Percentiles rank a stretch among this genome's conserved stretches.
These are phyloP conservation scores for Triticum turgidum DNA, from an alignment of 176 grass and related monocot genomes.

Conservation along the genomic window DNA sequence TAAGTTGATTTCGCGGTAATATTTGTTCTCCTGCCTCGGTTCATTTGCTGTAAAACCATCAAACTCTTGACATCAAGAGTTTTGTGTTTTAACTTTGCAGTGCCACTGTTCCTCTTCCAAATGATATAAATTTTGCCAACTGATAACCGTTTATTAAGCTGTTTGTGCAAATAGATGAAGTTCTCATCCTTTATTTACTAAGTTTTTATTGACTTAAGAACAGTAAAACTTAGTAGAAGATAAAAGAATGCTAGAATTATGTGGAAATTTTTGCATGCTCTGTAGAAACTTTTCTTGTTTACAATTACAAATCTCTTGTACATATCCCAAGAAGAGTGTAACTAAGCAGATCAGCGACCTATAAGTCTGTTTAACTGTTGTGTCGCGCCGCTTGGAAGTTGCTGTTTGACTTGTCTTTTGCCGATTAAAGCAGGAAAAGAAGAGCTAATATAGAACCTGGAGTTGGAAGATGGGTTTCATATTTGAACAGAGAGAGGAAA, in stretches of 20 bases:
- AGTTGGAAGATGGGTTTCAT: conserved; percentile 94
- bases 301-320: not conserved
- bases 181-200: not conserved
- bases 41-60: not conserved
- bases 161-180: not conserved
- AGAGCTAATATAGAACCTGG: conserved; percentile 71
- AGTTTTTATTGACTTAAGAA: not conserved
- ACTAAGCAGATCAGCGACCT: not conserved
- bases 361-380: conserved; percentile 1
- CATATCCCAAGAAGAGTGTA: not conserved
- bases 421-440: conserved; percentile 52
- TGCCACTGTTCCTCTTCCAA: not conserved
- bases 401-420: not conserved
- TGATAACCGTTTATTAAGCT: not conserved
- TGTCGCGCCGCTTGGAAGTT: not conserved
- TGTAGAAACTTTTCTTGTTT: not conserved
- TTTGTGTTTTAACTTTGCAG: not conserved
- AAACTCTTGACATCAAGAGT: not conserved
- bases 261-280: not conserved
- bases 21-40: not conserved
- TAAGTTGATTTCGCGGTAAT: conserved; percentile 64
- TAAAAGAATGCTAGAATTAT: not conserved
- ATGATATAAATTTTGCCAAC: not conserved
- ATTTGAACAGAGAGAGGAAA: conserved; percentile 87
- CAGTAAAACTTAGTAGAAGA: not conserved